Evolutionary conservation across 306 rosid species (phyloP), one percentile per base, ranked within the genome.

Genomic region (Rosa multiflora): DNA sequence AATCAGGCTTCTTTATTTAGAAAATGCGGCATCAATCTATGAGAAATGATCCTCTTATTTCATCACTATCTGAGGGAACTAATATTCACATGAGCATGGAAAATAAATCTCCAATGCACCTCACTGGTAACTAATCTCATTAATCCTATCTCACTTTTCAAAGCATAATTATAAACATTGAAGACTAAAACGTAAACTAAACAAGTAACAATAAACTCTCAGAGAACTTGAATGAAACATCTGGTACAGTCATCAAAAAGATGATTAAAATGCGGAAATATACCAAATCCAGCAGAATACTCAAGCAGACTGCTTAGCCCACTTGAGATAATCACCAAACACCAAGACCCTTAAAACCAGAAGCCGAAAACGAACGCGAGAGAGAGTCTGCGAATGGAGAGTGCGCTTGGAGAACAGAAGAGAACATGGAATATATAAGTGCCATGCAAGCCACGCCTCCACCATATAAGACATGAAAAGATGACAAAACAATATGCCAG

Each of bases 331-430:
- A 48, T 11, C 76, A 18, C 66, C 48, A 35, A 51, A 72, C 63
- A 52, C 35, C 37, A 73, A 73, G 35, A 53, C 49, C 66, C 48
- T 53, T 12, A 35, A 10, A 73, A 73, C 67, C 62, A 37, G 66
- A 73, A 37, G 35, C 49, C 76, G 39, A 5, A 18, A 58, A 72
- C 20, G 39, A 39, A 32, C 35, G 23, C 42, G 26, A 13, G 46
- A 72, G 49, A 53, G 49, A 44, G 49, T n/a, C 46, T 8, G 26
- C 21, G 8, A 43, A 2, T 35, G 64, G 76, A 8, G 70, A 75
- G 42, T 23, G 43, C 11, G 26, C 15, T 58, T 44, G 70, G n/a
- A 58, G 66, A 59, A 42, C 43, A 43, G 6, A 15, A 47, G 66
- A 75, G 43, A 75, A 23, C 4, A 8, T 14, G 56, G 42, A 1